Evolutionary conservation across 1,139 yeast species (phyloP).

Genomic region (Pichia cactophila): DNA sequence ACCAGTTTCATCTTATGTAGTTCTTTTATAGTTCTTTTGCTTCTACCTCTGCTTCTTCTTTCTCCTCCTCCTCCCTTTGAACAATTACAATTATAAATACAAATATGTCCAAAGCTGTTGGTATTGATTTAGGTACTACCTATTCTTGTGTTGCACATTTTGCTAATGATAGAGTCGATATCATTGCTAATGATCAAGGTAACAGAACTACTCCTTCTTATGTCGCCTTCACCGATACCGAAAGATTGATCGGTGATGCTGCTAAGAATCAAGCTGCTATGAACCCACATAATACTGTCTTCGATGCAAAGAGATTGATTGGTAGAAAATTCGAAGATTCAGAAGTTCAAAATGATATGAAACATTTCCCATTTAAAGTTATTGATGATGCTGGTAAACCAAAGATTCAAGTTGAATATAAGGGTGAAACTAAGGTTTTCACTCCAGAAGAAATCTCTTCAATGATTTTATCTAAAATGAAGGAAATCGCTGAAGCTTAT

Average conservation of each 20-base stretch:
- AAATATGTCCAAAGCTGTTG: constrained; percentile 92
- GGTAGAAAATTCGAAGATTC: constrained; percentile 89
- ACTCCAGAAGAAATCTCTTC: constrained; percentile 95
- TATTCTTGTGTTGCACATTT: constrained; percentile 95
- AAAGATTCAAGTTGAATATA: constrained; percentile 81
- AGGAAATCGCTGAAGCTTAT: constrained; percentile 92
- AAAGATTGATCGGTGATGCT: constrained; percentile 96
- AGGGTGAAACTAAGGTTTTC: constrained; percentile 85
- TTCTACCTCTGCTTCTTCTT: too few relatives aligned
- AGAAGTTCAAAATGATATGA: constrained; percentile 87
- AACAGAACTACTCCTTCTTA: constrained; percentile 96
- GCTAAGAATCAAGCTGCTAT: constrained; percentile 98
- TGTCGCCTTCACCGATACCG: constrained; percentile 92
- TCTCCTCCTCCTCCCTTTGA: too few relatives aligned
- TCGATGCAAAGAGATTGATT: constrained; percentile 94
- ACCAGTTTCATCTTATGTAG: too few relatives aligned
- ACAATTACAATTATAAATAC: too few relatives aligned
- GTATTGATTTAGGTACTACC: constrained; percentile 97
- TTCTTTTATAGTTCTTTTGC: too few relatives aligned
- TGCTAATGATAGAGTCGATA: constrained; percentile 69
- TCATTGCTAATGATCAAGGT: constrained; percentile 97
- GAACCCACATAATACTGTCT: constrained; percentile 91
- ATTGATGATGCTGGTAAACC: constrained; percentile 78
- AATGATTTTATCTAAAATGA: constrained; percentile 92
- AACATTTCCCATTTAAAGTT: constrained; percentile 94